A percentile compares a stretch with the other conserved stretches of the same genome.
Evolutionary conservation across 169 alveolate species (phyloP).

Genomic region (Amoebophrya sp.): DNA sequence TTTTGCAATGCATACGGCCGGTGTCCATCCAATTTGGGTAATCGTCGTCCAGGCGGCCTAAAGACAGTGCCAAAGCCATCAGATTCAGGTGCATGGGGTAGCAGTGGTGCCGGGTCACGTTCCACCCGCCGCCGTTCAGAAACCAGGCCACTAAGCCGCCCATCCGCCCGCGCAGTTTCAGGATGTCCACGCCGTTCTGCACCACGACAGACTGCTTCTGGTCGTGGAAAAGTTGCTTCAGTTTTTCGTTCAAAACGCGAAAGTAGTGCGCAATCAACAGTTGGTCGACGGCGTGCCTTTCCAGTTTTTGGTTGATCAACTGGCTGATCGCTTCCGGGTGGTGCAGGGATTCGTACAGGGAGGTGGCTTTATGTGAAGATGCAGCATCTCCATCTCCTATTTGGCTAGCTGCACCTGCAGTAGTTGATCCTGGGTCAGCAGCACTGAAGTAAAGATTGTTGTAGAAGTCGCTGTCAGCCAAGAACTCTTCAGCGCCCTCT

Average conservation of each 20-base stretch:
- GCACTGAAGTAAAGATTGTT: too few relatives aligned
- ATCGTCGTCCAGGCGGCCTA: neutral
- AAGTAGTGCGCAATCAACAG: neutral
- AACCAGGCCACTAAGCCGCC: neutral
- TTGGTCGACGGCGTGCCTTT: too few relatives aligned
- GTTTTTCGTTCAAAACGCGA: neutral
- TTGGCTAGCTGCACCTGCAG: too few relatives aligned
- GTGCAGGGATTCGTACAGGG: too few relatives aligned
- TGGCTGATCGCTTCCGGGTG: too few relatives aligned
- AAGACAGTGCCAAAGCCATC: neutral
- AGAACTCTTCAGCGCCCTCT: too few relatives aligned
- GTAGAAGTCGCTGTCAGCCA: too few relatives aligned
- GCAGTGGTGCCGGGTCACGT: neutral
- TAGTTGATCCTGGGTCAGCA: too few relatives aligned
- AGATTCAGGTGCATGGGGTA: neutral
- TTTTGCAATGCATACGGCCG: too few relatives aligned
- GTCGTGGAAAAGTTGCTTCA: neutral
- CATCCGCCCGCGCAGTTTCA: neutral
- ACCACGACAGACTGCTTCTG: neutral
- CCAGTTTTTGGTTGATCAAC: too few relatives aligned
- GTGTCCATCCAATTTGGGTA: neutral
- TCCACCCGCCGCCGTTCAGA: conserved; percentile 27
- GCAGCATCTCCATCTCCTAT: too few relatives aligned
- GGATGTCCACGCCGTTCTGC: neutral
- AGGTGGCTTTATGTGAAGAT: too few relatives aligned